Evolutionary conservation across 2,329 filamentous ascomycete species (phyloP).

Genomic region (Nemania sp.): DNA sequence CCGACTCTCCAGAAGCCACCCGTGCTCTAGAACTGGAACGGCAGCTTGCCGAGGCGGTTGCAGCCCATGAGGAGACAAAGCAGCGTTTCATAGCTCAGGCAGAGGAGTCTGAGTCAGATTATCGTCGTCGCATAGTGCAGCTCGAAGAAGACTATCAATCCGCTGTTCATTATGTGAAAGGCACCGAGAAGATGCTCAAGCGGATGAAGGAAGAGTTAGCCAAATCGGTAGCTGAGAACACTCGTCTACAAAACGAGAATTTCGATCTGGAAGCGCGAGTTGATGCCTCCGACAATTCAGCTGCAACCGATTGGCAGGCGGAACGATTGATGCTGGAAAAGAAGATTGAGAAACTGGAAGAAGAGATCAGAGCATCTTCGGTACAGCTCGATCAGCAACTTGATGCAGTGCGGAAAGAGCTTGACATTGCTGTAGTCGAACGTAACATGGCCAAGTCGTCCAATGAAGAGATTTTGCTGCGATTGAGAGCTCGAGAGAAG

Average conservation of each 20-base stretch:
- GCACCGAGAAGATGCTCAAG: constrained; percentile 98
- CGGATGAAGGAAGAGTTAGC: constrained; percentile 98
- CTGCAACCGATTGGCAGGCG: constrained; percentile 69
- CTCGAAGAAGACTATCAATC: constrained; percentile 98
- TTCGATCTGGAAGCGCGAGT: constrained; percentile 63
- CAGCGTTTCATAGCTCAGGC: constrained; percentile 75
- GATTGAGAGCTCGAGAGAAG: constrained; percentile 63
- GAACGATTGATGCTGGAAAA: constrained; percentile 71
- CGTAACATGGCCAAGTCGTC: constrained; percentile 63
- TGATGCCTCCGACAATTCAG: constrained; percentile 44
- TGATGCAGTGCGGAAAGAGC: constrained; percentile 67
- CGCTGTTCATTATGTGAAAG: constrained; percentile 96
- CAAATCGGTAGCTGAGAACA: constrained; percentile 87
- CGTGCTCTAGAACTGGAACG: constrained; percentile 86
- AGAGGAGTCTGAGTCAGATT: constrained; percentile 84
- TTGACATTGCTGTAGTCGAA: constrained; percentile 67
- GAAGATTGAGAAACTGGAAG: constrained; percentile 71
- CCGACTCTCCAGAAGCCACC: constrained; percentile 77
- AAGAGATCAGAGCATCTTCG: constrained; percentile 68
- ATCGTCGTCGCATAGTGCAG: constrained; percentile 90
- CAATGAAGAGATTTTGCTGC: constrained; percentile 58
- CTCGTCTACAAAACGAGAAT: constrained; percentile 81
- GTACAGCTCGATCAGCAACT: constrained; percentile 74
- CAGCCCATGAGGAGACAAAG: constrained; percentile 86
- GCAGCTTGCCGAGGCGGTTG: constrained; percentile 76